These are phyloP conservation scores for Aristolochia californica DNA, from an alignment of 164 flowering plant genomes.

Conservation along the genomic window DNA sequence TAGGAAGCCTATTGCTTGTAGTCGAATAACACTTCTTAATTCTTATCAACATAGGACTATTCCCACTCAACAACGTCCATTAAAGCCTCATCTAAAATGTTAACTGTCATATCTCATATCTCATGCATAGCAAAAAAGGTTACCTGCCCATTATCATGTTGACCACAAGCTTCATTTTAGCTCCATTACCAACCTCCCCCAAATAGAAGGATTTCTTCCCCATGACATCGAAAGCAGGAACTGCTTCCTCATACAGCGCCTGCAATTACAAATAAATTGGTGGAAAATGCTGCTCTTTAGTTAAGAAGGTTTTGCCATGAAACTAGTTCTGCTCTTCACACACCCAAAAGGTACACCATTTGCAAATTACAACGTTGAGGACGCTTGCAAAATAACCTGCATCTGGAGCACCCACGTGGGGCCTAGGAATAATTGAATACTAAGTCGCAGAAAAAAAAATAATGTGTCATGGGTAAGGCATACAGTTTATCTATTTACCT, in stretches of 20 bases:
- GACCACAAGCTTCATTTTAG: slow-evolving; percentile 95
- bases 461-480: neutral
- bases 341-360: neutral
- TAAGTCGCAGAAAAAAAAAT: neutral
- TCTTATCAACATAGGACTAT: too few species aligned
- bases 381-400: too few species aligned
- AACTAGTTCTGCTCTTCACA: neutral
- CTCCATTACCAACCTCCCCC: slow-evolving; percentile 94
- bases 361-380: too few species aligned
- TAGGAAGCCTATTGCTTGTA: too few species aligned
- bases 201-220: slow-evolving; percentile 89
- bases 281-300: neutral
- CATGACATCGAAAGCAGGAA: slow-evolving; percentile 78
- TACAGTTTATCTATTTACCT: slow-evolving; percentile 29
- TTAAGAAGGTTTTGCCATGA: neutral
- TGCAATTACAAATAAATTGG: slow-evolving; percentile 18
- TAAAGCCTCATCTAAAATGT: too few species aligned
- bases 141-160: slow-evolving; percentile 99
- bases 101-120: too few species aligned
- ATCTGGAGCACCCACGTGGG: too few species aligned
- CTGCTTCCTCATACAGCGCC: slow-evolving; percentile 62
- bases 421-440: neutral
- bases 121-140: too few species aligned
- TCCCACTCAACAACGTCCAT: too few species aligned
- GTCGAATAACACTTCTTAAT: too few species aligned